Evolutionary conservation across 2,329 filamentous ascomycete genomes (phyloP), one percentile per base, ranked within the genome.

Genomic region (Colletotrichum horii): DNA sequence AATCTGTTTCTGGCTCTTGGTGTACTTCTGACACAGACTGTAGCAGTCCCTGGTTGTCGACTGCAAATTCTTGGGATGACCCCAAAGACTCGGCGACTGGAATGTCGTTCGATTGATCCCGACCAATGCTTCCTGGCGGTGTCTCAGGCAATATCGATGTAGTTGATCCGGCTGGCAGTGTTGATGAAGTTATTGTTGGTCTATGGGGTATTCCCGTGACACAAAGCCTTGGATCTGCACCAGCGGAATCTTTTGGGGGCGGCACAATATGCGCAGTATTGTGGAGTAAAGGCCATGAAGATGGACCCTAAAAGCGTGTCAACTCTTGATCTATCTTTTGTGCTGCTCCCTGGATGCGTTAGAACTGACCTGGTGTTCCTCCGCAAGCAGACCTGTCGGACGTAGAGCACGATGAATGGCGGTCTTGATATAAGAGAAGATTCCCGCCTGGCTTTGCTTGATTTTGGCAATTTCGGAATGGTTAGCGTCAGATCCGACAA

Each of bases 101-200:
- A n/a, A 4, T 8, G 4, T n/a, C 3, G 38, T 43, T 3, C 38
- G 15, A 43, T 3, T 7, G 38, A 4, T 9, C 19, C 8, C 38
- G 38, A n/a, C 15, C 9, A 16, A 43, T 15, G 38, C 1, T 43
- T 43, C 3, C 38, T 43, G 38, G 3, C 9, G 15, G 8, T 7
- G 19, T 2, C 2, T 8, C 19, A n/a, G 4, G 15, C 1, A 3
- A 5, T 3, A 43, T 19, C 5, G 19, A 6, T n/a, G 14, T 15
- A 8, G 38, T 43, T 16, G 19, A n/a, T 3, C 19, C 15, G 19
- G 8, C 16, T 8, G 43, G 6, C 16, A 5, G n/a, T 48, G 2
- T 48, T 22, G 16, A 2, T 19, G 16, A 48, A 19, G 43, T 7
- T 9, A 22, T 8, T 6, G 16, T 6, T 22, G 43, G 16, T 48